Evolutionary conservation across 2,329 filamentous ascomycete genomes (phyloP).

Genomic region (Penicillium sumatraense): DNA sequence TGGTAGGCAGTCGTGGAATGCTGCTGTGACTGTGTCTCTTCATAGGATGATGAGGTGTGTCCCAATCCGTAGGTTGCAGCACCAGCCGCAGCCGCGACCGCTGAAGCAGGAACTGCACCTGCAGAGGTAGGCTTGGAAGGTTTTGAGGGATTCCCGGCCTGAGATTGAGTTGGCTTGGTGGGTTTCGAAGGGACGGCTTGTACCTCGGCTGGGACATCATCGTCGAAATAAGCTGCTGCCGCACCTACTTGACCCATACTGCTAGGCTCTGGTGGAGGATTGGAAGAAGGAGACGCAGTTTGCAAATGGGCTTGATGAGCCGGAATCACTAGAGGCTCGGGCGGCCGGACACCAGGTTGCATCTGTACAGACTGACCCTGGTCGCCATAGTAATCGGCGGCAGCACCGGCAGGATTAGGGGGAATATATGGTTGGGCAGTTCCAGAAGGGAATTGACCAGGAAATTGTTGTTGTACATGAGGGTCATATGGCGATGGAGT

Average conservation of each 20-base stretch:
- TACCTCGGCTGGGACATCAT: constrained; percentile 22
- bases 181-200: constrained; percentile 27
- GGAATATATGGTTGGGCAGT: constrained; percentile 53
- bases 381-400: constrained; percentile 67
- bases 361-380: constrained; percentile 62
- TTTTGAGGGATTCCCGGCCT: constrained; percentile 29
- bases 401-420: constrained; percentile 55
- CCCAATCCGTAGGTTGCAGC: constrained; percentile 42
- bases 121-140: constrained; percentile 33
- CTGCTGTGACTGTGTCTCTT: constrained; percentile 23
- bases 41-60: constrained; percentile 31
- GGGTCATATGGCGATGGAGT: constrained; percentile 44
- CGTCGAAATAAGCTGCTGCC: constrained; percentile 62
- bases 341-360: constrained; percentile 64
- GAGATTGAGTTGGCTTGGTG: constrained; percentile 32
- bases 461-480: constrained; percentile 62
- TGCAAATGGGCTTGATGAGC: constrained; percentile 62
- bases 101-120: constrained; percentile 36
- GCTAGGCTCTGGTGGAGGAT: constrained; percentile 64
- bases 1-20: constrained; percentile 19
- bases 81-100: constrained; percentile 39
- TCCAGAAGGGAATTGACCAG: constrained; percentile 58
- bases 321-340: constrained; percentile 58
- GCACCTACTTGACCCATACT: constrained; percentile 49
- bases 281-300: constrained; percentile 54